These are phyloP conservation scores for Cryptococcus sp. DNA, from an alignment of 1,284 basidiomycete genomes.

Conservation along the genomic window DNA sequence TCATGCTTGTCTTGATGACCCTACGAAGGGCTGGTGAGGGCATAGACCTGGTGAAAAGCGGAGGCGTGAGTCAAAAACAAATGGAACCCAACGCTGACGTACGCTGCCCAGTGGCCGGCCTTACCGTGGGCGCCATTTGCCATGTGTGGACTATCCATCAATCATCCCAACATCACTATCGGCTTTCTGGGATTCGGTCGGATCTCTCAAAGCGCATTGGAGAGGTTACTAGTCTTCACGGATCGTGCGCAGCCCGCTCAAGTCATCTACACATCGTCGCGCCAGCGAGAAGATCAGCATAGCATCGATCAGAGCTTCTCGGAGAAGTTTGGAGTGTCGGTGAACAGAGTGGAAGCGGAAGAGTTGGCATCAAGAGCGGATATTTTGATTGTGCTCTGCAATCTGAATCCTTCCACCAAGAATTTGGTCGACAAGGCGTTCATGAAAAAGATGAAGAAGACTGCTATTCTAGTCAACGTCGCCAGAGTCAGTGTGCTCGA, in stretches of 20 bases:
- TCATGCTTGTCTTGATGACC: constrained; percentile 90
- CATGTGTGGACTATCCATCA: constrained; percentile 54
- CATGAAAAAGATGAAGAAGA: constrained; percentile 79
- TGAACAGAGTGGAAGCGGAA: constrained; percentile 66
- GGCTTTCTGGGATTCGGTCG: constrained; percentile 94
- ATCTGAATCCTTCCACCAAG: constrained; percentile 70
- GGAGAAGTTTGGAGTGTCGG: constrained; percentile 58
- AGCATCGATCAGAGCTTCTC: constrained; percentile 62
- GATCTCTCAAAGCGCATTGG: constrained; percentile 77
- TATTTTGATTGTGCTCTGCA: constrained; percentile 79
- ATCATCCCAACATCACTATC: constrained; percentile 61
- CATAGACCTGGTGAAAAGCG: constrained; percentile 66
- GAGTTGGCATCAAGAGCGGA: constrained; percentile 74
- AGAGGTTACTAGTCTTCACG: constrained; percentile 74
- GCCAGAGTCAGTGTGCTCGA: constrained; percentile 62
- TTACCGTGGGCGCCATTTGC: constrained; percentile 75
- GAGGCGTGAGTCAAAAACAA: constrained; percentile 58
- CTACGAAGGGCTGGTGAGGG: constrained; percentile 72
- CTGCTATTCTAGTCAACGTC: constrained; percentile 76
- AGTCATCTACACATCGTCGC: constrained; percentile 43
- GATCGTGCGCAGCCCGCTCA: constrained; percentile 47
- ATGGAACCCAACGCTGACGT: not conserved
- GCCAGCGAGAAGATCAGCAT: constrained; percentile 43
- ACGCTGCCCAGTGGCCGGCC: constrained; percentile 58
- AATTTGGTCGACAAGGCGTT: constrained; percentile 74